phyloP scores from a whole-genome alignment of 1,139 yeast genomes.

The Geotrichum klebahnii region DNA sequence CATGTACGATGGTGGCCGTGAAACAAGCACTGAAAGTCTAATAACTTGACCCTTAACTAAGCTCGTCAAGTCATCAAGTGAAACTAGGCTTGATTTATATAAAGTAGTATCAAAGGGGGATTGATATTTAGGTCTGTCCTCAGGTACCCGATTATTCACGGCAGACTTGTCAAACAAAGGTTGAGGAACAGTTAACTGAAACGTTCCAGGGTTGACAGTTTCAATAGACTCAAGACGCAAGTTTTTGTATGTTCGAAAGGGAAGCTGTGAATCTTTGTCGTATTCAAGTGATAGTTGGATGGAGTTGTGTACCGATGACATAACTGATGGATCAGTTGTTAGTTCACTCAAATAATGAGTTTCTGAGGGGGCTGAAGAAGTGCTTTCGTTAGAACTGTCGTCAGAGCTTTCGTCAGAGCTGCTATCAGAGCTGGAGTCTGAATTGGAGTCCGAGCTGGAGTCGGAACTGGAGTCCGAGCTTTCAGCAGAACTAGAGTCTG shows the following conservation, averaged over 20 bases:
- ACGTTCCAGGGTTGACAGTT: conserved; percentile 1
- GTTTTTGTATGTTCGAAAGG: conserved; percentile 11
- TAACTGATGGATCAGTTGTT: background rate
- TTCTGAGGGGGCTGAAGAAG: conserved; percentile 3
- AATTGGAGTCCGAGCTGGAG: conserved; percentile 9
- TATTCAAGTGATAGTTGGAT: background rate
- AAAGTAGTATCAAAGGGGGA: conserved; percentile 5
- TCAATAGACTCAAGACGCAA: conserved; percentile 12
- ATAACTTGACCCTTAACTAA: conserved; percentile 13
- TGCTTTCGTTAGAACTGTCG: background rate
- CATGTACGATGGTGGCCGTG: conserved; percentile 1
- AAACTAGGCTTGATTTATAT: background rate
- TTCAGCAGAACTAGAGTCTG: conserved; percentile 7
- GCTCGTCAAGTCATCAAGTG: background rate
- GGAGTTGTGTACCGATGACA: background rate
- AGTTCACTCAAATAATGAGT: background rate
- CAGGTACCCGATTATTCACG: background rate
- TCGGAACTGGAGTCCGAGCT: conserved; percentile 7
- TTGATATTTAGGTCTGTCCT: background rate
- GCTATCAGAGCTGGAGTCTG: conserved; percentile 15
- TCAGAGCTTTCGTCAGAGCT: background rate
- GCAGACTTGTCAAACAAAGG: background rate
- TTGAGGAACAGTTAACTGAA: conserved; percentile 3
- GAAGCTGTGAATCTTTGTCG: background rate
- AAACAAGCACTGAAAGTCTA: background rate